Conservation (phyloP, 176 grass and related monocot species). For the Musa troglodytarum region DNA sequence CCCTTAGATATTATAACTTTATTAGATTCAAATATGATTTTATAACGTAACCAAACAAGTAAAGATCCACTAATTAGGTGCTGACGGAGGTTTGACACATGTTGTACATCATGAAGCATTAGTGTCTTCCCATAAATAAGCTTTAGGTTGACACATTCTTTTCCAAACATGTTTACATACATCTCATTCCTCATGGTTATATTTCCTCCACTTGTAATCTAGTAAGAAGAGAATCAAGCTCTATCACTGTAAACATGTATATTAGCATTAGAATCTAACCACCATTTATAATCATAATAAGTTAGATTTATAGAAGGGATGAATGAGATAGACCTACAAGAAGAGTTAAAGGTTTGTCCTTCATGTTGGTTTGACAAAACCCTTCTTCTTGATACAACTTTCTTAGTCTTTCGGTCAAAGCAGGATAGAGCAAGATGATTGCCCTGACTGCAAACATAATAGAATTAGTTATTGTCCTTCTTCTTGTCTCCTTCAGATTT, state of each 20-base stretch:
- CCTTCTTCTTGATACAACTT: no score
- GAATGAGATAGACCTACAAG: neutral
- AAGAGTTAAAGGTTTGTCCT: neutral
- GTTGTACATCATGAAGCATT: neutral
- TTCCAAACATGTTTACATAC: neutral
- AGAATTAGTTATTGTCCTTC: no score
- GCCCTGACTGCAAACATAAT: no score
- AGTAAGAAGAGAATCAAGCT: neutral
- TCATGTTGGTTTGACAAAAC: no score
- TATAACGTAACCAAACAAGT: neutral
- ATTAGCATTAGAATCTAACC: slow-evolving; percentile 12
- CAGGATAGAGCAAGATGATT: no score
- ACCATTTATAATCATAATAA: neutral
- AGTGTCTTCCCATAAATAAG: no score
- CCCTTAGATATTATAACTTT: neutral
- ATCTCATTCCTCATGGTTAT: neutral
- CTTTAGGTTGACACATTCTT: no score
- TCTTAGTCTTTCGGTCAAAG: no score
- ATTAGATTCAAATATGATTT: slow-evolving; percentile 9
- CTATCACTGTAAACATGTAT: slow-evolving; percentile 1
- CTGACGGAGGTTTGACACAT: no score
- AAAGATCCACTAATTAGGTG: slow-evolving; percentile 12
- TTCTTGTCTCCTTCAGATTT: no score
- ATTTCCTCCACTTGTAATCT: neutral
- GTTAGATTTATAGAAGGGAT: neutral